phyloP scores from a whole-genome alignment of 257 asterid species.

The Plectranthus barbatus region DNA sequence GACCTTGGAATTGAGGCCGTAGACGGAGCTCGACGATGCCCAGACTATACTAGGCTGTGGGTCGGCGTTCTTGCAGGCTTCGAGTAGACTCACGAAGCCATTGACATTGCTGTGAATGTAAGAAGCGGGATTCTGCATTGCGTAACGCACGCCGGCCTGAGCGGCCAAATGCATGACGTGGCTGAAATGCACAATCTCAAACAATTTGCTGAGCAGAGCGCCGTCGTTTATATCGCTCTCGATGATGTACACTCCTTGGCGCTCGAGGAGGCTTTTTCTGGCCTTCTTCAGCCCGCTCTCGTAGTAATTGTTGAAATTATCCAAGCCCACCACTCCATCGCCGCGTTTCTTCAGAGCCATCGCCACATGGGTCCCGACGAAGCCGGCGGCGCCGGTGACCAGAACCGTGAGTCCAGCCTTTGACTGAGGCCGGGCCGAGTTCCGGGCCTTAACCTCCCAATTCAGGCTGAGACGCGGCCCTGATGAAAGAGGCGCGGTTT shows the following conservation, averaged over 20 bases:
- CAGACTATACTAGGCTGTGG: constrained; percentile 70
- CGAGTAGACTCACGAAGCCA: constrained; percentile 64
- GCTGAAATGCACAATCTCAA: constrained; percentile 44
- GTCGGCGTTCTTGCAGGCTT: constrained; percentile 47
- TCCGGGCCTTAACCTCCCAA: constrained; percentile 53
- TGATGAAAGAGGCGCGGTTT: neutral
- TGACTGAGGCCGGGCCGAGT: constrained; percentile 51
- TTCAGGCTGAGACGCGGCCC: constrained; percentile 15
- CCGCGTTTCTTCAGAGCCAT: constrained; percentile 55
- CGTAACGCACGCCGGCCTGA: constrained; percentile 77
- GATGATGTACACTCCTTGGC: constrained; percentile 43
- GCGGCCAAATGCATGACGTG: constrained; percentile 99
- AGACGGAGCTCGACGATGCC: constrained; percentile 85
- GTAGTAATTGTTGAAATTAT: constrained; percentile 63
- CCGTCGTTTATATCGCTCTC: constrained; percentile 60
- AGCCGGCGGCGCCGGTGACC: too few relatives aligned
- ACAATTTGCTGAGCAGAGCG: constrained; percentile 37
- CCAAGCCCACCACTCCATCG: constrained; percentile 76
- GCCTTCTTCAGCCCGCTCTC: constrained; percentile 71
- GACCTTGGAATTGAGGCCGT: constrained; percentile 72
- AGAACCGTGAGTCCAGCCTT: constrained; percentile 44
- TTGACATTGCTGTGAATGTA: constrained; percentile 60
- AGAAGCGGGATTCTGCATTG: constrained; percentile 66
- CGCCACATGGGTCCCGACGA: constrained; percentile 70
- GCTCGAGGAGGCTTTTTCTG: constrained; percentile 45